Evolutionary conservation across 2,329 filamentous ascomycete species (phyloP).

Genomic region (Colletotrichum tofieldiae): DNA sequence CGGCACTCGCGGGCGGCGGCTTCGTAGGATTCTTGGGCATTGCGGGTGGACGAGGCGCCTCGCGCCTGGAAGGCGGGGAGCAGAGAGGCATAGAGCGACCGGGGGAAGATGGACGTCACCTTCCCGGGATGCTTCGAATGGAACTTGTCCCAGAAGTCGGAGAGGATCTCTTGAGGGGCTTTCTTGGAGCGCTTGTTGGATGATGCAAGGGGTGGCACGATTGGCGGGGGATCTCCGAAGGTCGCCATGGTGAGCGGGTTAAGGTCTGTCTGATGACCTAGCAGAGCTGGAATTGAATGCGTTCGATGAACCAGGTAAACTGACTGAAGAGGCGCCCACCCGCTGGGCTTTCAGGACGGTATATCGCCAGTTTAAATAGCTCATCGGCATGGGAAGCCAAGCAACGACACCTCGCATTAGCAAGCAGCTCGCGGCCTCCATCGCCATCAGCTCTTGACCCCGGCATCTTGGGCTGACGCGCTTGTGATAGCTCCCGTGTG

Average conservation of each 20-base stretch:
- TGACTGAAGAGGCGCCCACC: not conserved
- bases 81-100: conserved; percentile 55
- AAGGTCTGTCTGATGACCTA: not conserved
- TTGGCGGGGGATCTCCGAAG: conserved; percentile 27
- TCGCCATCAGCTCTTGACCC: not conserved
- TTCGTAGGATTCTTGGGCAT: conserved; percentile 60
- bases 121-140: conserved; percentile 59
- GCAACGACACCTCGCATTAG: not conserved
- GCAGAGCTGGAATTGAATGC: not conserved
- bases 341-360: not conserved
- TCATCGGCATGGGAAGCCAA: not conserved
- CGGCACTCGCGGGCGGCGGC: conserved; percentile 58
- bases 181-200: conserved; percentile 41
- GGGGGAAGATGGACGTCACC: conserved; percentile 62
- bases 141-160: conserved; percentile 61
- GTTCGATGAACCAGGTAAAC: not conserved
- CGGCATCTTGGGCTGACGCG: conserved; percentile 28
- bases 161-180: conserved; percentile 58
- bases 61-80: conserved; percentile 48
- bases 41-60: conserved; percentile 64
- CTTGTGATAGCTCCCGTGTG: conserved; percentile 25
- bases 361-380: conserved; percentile 18
- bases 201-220: not conserved
- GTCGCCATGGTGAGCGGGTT: conserved; percentile 21
- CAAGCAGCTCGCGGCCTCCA: not conserved